Percentiles rank a stretch among this genome's conserved stretches.
Evolutionary conservation across 2,329 filamentous ascomycete genomes (phyloP).

Genomic region (Neocucurbitaria cava): DNA sequence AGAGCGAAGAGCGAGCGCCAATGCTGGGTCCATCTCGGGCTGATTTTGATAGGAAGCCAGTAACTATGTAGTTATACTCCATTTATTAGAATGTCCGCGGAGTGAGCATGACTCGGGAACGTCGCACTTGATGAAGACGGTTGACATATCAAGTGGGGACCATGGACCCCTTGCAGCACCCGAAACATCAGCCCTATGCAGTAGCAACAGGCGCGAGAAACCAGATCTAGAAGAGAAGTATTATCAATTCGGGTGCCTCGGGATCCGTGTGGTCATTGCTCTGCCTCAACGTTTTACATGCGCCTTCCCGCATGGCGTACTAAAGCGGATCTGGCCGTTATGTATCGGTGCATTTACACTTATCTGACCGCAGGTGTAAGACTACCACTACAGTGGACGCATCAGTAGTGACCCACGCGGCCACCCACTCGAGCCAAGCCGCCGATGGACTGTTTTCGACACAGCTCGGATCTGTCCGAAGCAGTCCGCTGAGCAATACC

Average conservation of each 20-base stretch:
- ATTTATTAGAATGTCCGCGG: neutral
- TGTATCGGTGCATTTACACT: neutral
- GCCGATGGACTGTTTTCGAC: constrained; percentile 7
- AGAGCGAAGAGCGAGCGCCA: neutral
- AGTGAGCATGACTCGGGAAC: constrained; percentile 2
- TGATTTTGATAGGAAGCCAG: neutral
- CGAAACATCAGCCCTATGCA: neutral
- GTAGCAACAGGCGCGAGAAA: neutral
- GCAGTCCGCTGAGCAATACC: constrained; percentile 20
- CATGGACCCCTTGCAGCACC: neutral
- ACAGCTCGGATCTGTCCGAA: constrained; percentile 14
- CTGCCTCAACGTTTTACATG: neutral
- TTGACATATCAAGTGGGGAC: neutral
- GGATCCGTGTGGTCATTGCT: neutral
- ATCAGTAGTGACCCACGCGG: neutral
- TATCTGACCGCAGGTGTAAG: neutral
- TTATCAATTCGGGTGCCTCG: neutral
- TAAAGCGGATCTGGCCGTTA: neutral
- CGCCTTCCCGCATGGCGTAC: neutral
- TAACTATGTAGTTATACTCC: neutral
- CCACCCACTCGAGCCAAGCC: constrained; percentile 1
- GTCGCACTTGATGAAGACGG: neutral
- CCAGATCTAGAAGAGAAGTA: neutral
- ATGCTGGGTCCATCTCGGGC: neutral
- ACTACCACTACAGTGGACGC: neutral